Conservation (phyloP, 2,329 filamentous ascomycete genomes). For the Ophiostoma novo-ulmi region DNA sequence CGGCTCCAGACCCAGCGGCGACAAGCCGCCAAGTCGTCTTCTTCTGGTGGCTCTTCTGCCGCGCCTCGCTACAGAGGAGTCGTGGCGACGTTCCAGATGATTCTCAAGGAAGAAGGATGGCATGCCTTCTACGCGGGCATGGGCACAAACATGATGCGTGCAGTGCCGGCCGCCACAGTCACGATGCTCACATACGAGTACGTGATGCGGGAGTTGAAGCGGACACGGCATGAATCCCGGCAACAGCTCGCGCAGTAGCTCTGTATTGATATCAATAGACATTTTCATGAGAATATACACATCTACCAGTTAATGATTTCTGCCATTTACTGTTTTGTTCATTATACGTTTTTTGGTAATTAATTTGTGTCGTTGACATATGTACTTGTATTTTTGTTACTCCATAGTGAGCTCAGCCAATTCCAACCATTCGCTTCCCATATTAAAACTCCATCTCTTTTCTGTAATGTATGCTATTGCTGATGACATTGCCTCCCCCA, state of each 20-base stretch:
- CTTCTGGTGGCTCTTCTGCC: slow-evolving; percentile 32
- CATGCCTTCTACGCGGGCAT: slow-evolving; percentile 94
- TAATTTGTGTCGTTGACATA: not conserved
- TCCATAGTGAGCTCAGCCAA: not conserved
- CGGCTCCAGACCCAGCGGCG: slow-evolving; percentile 89
- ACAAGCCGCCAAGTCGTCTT: slow-evolving; percentile 36
- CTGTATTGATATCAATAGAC: not conserved
- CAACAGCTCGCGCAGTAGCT: slow-evolving; percentile 31
- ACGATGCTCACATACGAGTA: slow-evolving; percentile 98
- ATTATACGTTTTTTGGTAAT: not conserved
- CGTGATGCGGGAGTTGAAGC: slow-evolving; percentile 51
- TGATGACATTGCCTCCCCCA: not conserved
- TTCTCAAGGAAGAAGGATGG: slow-evolving; percentile 89
- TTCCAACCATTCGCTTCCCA: not conserved
- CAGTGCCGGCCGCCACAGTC: slow-evolving; percentile 90
- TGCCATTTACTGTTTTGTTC: not conserved
- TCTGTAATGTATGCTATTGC: not conserved
- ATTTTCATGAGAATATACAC: not conserved
- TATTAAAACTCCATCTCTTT: not conserved
- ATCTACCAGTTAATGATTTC: not conserved
- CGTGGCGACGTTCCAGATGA: slow-evolving; percentile 74
- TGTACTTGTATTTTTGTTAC: not conserved
- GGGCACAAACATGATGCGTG: slow-evolving; percentile 95
- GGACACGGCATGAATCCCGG: slow-evolving; percentile 39
- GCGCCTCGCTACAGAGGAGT: slow-evolving; percentile 69